Percentiles rank a stretch among this genome's conserved stretches.
Evolutionary conservation across 305 asterid genomes (phyloP).

Genomic region (Fraxinus floribunda): DNA sequence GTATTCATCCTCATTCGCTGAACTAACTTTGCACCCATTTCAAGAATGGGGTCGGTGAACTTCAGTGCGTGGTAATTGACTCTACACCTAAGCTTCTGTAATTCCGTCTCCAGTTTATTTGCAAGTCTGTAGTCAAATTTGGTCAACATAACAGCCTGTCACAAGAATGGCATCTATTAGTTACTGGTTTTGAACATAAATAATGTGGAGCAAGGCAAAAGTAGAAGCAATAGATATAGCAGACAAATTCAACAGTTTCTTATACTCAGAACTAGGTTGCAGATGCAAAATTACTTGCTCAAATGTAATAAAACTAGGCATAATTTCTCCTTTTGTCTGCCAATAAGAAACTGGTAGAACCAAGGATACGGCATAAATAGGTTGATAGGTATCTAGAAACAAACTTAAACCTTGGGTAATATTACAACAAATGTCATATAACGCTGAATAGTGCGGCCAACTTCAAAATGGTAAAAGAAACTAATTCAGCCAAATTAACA

Average conservation of each 20-base stretch:
- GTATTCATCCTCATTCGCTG: slow-evolving; percentile 76
- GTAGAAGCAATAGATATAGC: slow-evolving; percentile 3
- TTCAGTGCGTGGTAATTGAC: slow-evolving; percentile 91
- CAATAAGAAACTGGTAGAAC: not conserved
- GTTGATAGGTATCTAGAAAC: not conserved
- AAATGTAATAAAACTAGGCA: slow-evolving; percentile 20
- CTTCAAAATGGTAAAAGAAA: not conserved
- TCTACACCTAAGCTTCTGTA: slow-evolving; percentile 96
- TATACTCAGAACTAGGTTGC: not conserved
- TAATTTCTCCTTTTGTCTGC: not conserved
- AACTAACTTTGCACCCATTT: slow-evolving; percentile 78
- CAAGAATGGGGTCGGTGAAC: slow-evolving; percentile 75
- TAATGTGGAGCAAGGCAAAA: slow-evolving; percentile 12
- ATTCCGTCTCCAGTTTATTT: slow-evolving; percentile 70
- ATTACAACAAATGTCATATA: not conserved
- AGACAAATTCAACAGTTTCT: slow-evolving; percentile 13
- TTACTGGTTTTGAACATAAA: slow-evolving; percentile 23
- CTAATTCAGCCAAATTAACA: not conserved
- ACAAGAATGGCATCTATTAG: slow-evolving; percentile 30
- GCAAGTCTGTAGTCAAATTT: slow-evolving; percentile 96
- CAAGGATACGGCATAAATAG: slow-evolving; percentile 13
- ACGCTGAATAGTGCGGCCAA: not conserved
- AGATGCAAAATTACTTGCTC: slow-evolving; percentile 12
- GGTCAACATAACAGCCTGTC: slow-evolving; percentile 89
- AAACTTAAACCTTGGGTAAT: not conserved